Base-by-base conservation (phyloP, 169 alveolate species). In the Plasmodium blacklocki region DNA sequence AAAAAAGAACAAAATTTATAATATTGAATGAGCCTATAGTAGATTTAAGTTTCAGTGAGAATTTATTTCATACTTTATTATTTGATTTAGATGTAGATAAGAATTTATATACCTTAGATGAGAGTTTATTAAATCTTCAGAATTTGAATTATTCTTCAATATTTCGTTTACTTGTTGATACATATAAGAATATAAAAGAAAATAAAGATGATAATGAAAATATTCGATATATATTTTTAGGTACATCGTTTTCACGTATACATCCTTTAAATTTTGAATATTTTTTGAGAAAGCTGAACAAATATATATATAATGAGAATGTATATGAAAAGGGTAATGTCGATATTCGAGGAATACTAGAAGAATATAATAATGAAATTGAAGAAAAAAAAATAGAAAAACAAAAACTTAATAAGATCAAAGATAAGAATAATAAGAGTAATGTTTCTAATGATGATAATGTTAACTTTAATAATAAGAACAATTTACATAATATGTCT, bases 11-110 rank as follows among this genome's bases (percentile, higher is more conserved):
- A 1, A 70, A 60, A 32, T 71, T 86, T 60, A 12, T 86, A 23
- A 39, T 86, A 29, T 29, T 71, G 14, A 86, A 86, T n/a, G 92
- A 86, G 18, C 92, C 92, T 8, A 72, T 86, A 23, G 62, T 86
- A 4, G 63, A 86, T 23, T 21, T 86, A 72, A 58, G 52, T 39
- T 47, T 86, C 7, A 49, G 88, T 8, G 86, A 70, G 39, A 52
- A 60, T 47, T 43, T 86, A 49, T 19, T 86, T 4, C 92, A 86
- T 54, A 86, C 50, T 19, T 19, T 86, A 19, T 7, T 72, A 19
- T 86, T 86, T 21, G 92, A 86, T 60, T 72, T 86, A 23, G 92
- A 86, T 45, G 8, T 71, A 9, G 75, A 74, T 26, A 63, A 70
- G 8, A 86, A 72, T 66, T 14, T 86, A 6, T 86, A 86, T 47